Base-by-base conservation (phyloP, 2,329 filamentous ascomycete genomes). In the Neoascochyta sp. region DNA sequence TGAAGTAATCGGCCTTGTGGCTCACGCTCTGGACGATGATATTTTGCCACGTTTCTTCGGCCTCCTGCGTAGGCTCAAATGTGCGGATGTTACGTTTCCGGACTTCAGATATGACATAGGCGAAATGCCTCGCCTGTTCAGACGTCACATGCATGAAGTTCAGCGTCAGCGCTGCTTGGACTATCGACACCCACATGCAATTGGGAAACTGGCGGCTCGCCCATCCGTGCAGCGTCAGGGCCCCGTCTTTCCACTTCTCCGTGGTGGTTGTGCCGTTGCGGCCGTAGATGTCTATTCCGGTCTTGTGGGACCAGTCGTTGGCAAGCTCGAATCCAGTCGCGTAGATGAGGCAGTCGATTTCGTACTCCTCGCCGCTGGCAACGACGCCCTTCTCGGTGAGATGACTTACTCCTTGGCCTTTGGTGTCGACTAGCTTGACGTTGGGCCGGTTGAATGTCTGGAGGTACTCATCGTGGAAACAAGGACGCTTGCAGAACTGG, bases 401-500 rank as follows among this genome's bases (percentile, higher is more conserved):
- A n/a, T 29, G 27, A 12, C 69, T 63, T 3, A 78, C 54, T 5
- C 76, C 75, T 38, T 68, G 65, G 4, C 73, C 75, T 16, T 73
- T 57, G 0, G 76, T 81, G 49, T 83, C 75, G 10, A 83, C 63
- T 0, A 83, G 69, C 5, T 67, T 65, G 3, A 83, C 78, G 43
- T 78, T 72, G 0, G 66, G 56, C 16, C 49, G 51, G 56, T 83
- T 83, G 67, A 82, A 83, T 0, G 70, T 44, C 3, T 65, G 48
- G 0, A 82, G 67, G 45, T 78, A 81, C 4, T 70, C 66, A 45
- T 81, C 75, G 54, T 76, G 75, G 56, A 80, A 81, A 22, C 65
- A 71, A 0, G 78, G 77, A 0, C 79, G 70, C 53, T 83, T 83
- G 63, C 79, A 83, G 69, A 73, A 80, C 0, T 60, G 57, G 0